Evolutionary conservation across 176 grass and related monocot species (phyloP).

Genomic region (Carex parvula): DNA sequence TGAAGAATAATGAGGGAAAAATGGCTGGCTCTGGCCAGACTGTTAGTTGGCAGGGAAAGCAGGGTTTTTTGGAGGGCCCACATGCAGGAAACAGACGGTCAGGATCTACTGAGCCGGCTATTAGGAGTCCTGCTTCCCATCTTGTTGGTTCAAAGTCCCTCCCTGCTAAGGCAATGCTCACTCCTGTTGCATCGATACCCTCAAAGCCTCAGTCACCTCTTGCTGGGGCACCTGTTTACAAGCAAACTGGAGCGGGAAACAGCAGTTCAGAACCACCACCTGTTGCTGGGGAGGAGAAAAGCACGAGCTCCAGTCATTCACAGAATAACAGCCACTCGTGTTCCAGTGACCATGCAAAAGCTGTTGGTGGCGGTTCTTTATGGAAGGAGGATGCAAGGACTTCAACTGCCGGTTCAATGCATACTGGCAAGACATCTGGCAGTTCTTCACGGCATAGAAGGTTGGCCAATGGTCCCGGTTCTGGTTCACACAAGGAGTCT

Average conservation of each 20-base stretch:
- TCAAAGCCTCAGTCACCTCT: slow-evolving; percentile 24
- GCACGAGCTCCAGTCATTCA: slow-evolving; percentile 85
- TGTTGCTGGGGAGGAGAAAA: slow-evolving; percentile 63
- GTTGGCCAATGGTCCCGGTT: slow-evolving; percentile 42
- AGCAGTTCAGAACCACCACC: slow-evolving; percentile 22
- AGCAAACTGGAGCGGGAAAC: slow-evolving; percentile 23
- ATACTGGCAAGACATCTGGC: slow-evolving; percentile 54
- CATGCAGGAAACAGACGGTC: slow-evolving; percentile 59
- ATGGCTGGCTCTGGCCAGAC: slow-evolving; percentile 43
- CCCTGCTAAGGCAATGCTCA: slow-evolving; percentile 34
- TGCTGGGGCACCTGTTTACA: slow-evolving; percentile 13
- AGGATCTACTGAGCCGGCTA: slow-evolving; percentile 47
- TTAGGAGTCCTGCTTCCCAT: slow-evolving; percentile 38
- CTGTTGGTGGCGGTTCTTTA: slow-evolving; percentile 38
- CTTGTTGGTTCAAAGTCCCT: slow-evolving; percentile 43
- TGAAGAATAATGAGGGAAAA: slow-evolving; percentile 84
- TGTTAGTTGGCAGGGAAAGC: slow-evolving; percentile 62
- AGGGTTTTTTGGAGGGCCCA: slow-evolving; percentile 57
- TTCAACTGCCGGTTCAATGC: slow-evolving; percentile 70
- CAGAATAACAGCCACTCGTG: slow-evolving; percentile 86
- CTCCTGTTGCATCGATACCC: slow-evolving; percentile 6
- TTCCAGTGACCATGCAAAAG: slow-evolving; percentile 73
- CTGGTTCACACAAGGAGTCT: slow-evolving; percentile 58
- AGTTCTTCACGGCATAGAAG: slow-evolving; percentile 58
- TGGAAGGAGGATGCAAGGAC: slow-evolving; percentile 71